Percentiles rank a stretch among this genome's conserved stretches.
These are phyloP conservation scores for Delphinella strobiligena DNA, from an alignment of 2,329 filamentous ascomycete genomes.

Conservation along the genomic window DNA sequence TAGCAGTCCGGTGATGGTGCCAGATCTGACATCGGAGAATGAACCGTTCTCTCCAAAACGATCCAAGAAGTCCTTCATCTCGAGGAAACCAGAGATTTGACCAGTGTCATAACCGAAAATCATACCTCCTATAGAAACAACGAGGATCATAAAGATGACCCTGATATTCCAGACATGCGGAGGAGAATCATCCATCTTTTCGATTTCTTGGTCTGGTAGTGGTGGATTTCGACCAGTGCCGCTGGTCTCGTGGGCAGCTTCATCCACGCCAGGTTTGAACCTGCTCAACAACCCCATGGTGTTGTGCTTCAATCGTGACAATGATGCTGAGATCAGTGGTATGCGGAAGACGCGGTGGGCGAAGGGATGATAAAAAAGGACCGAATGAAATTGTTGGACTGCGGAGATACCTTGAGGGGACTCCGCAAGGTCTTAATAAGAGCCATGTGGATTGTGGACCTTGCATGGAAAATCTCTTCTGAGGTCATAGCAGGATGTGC, in stretches of 20 bases:
- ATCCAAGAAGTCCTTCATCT: constrained; percentile 43
- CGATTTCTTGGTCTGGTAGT: constrained; percentile 1
- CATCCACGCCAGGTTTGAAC: neutral
- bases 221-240: neutral
- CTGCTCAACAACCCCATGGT: neutral
- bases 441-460: neutral
- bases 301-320: neutral
- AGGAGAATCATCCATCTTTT: constrained; percentile 7
- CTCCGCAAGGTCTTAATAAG: neutral
- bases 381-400: neutral
- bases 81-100: constrained; percentile 50
- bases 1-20: constrained; percentile 49
- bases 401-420: neutral
- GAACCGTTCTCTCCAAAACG: constrained; percentile 43
- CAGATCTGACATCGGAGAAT: constrained; percentile 49
- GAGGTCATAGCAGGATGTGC: neutral
- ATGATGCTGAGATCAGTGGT: neutral
- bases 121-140: constrained; percentile 25
- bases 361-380: neutral
- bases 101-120: constrained; percentile 31
- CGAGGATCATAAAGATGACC: constrained; percentile 21
- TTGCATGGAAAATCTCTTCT: neutral
- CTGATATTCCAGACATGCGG: constrained; percentile 10
- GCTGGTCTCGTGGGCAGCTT: neutral
- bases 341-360: neutral